phyloP scores from a whole-genome alignment of 2,329 filamentous ascomycete species.

The Fusarium aywerte region DNA sequence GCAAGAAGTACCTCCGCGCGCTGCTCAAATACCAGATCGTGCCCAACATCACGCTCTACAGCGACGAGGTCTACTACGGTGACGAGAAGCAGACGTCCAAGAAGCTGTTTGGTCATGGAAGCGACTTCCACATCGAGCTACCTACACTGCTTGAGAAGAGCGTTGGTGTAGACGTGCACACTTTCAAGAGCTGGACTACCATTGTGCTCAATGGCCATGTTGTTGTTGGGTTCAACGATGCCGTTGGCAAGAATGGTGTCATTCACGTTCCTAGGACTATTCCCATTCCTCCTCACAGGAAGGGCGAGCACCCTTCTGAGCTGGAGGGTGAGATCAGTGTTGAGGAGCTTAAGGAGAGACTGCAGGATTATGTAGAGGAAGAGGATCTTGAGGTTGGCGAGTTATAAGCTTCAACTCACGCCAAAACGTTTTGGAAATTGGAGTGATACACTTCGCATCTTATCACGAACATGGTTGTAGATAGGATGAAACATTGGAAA shows the following conservation, averaged over 20 bases:
- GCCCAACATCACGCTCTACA: slow-evolving; percentile 80
- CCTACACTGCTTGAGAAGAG: slow-evolving; percentile 75
- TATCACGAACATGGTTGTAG: neutral
- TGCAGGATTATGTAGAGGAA: slow-evolving; percentile 45
- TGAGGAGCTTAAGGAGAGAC: slow-evolving; percentile 47
- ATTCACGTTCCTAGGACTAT: slow-evolving; percentile 80
- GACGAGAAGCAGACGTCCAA: slow-evolving; percentile 40
- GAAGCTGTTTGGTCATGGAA: slow-evolving; percentile 33
- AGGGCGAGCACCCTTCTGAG: slow-evolving; percentile 13
- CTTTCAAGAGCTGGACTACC: slow-evolving; percentile 73
- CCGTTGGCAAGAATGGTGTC: slow-evolving; percentile 80
- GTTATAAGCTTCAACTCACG: neutral
- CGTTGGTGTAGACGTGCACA: slow-evolving; percentile 76
- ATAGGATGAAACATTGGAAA: neutral
- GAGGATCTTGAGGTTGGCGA: slow-evolving; percentile 14
- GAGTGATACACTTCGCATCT: neutral
- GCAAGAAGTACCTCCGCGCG: slow-evolving; percentile 79
- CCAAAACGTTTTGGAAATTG: rapidly evolving
- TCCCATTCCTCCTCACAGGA: slow-evolving; percentile 76
- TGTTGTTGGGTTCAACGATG: slow-evolving; percentile 74
- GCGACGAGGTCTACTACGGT: slow-evolving; percentile 77
- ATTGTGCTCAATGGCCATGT: slow-evolving; percentile 81
- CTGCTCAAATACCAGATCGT: slow-evolving; percentile 84
- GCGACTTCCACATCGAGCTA: slow-evolving; percentile 71
- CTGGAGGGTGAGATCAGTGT: slow-evolving; percentile 43